Evolutionary conservation across 2,329 filamentous ascomycete genomes (phyloP).

Genomic region (Fusarium vanettenii): DNA sequence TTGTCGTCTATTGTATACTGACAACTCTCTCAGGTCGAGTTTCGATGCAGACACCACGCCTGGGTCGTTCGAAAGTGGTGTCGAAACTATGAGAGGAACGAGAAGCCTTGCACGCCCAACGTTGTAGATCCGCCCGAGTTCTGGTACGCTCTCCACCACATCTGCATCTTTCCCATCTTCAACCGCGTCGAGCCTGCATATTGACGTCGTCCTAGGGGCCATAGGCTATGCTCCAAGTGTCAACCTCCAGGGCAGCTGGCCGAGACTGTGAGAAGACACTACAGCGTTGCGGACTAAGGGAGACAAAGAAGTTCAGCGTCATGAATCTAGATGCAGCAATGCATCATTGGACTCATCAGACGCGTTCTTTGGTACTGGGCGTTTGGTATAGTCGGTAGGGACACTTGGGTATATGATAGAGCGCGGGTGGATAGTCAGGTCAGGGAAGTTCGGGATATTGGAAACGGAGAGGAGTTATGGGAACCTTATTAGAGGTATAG

Average conservation of each 20-base stretch:
- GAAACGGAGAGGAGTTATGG: not conserved
- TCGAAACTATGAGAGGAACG: conserved; percentile 34
- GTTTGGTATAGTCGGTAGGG: not conserved
- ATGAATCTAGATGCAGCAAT: not conserved
- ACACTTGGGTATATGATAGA: not conserved
- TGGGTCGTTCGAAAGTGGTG: conserved; percentile 43
- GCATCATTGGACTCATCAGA: not conserved
- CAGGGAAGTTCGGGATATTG: not conserved
- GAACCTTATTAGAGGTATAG: not conserved
- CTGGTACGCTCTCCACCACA: conserved; percentile 27
- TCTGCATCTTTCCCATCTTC: not conserved
- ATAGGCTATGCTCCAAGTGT: conserved; percentile 35
- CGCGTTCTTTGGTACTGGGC: not conserved
- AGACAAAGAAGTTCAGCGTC: not conserved
- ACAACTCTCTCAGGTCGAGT: conserved; percentile 35
- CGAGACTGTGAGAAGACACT: conserved; percentile 31
- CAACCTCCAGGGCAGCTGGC: conserved; percentile 35
- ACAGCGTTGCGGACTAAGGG: conserved; percentile 18
- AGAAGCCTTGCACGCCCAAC: conserved; percentile 37
- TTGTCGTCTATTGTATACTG: not conserved
- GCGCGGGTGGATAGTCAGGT: not conserved
- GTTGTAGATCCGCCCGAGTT: conserved; percentile 40
- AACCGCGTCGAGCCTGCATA: not conserved
- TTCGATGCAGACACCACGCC: conserved; percentile 38
- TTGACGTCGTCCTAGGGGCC: conserved; percentile 19